Evolutionary conservation across 768 basidiomycete genomes (phyloP).

Genomic region (Lentinula edodes): DNA sequence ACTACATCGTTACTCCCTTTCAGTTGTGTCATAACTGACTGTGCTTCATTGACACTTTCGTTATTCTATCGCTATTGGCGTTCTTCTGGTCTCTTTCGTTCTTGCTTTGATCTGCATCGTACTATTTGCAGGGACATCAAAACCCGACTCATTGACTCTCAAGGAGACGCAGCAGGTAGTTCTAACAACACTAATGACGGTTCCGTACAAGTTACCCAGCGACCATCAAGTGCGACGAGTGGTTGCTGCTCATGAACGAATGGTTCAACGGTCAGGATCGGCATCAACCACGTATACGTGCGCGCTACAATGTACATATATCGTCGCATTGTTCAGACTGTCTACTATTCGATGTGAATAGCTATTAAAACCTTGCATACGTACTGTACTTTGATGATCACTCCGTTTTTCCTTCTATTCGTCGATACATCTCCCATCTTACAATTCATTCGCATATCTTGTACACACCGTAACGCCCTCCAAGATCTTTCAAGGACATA

Average conservation of each 20-base stretch:
- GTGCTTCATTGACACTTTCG: neutral
- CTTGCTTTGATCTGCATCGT: neutral
- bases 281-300: neutral
- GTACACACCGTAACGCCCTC: too few relatives aligned
- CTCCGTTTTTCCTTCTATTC: neutral
- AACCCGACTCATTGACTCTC: conserved; percentile 92
- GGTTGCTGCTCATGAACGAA: conserved; percentile 48
- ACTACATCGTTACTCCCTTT: conserved; percentile 18
- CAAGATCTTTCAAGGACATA: too few relatives aligned
- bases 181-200: conserved; percentile 40
- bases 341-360: neutral
- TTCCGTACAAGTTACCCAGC: conserved; percentile 64
- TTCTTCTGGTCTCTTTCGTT: neutral
- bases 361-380: neutral
- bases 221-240: conserved; percentile 34
- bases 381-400: neutral
- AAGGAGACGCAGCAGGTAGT: conserved; percentile 54
- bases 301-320: too few relatives aligned
- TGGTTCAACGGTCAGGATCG: neutral
- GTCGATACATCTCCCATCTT: neutral
- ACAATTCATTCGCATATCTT: neutral
- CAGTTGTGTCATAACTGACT: neutral
- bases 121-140: conserved; percentile 79
- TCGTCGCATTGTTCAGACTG: neutral
- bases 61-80: neutral